phyloP scores from a whole-genome alignment of 169 alveolate genomes.

The Prorocentrum cordatum region DNA sequence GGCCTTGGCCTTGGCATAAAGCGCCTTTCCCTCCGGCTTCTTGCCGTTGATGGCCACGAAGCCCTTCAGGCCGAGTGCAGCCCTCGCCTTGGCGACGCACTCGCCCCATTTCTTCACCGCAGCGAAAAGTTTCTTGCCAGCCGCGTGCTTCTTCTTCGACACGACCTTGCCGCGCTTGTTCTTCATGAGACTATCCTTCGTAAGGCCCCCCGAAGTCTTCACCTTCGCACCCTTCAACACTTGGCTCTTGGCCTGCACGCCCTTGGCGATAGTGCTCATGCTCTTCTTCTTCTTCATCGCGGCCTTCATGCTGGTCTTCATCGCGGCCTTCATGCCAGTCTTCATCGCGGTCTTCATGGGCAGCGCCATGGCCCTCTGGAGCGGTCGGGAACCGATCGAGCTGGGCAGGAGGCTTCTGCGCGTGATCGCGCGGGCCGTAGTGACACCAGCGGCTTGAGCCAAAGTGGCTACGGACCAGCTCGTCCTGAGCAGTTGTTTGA shows the following conservation, averaged over 20 bases:
- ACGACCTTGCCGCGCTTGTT: neutral
- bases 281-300: conserved; percentile 4
- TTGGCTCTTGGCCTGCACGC: conserved; percentile 2
- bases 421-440: too few species aligned
- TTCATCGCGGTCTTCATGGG: too few species aligned
- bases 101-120: neutral
- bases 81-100: neutral
- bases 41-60: neutral
- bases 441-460: too few species aligned
- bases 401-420: too few species aligned
- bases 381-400: too few species aligned
- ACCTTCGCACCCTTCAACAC: conserved; percentile 10
- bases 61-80: conserved; percentile 22
- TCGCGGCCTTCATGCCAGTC: too few species aligned
- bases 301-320: neutral
- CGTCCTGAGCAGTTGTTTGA: too few species aligned
- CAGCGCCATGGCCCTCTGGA: too few species aligned
- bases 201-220: neutral
- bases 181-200: neutral
- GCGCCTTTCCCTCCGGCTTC: conserved; percentile 35
- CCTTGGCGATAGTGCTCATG: conserved; percentile 26
- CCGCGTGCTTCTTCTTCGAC: neutral
- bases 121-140: neutral
- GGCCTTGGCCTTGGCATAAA: conserved; percentile 21
- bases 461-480: too few species aligned